Evolutionary conservation across 352 stramenopile species (phyloP).

Genomic region (Phytophthora tubulina): DNA sequence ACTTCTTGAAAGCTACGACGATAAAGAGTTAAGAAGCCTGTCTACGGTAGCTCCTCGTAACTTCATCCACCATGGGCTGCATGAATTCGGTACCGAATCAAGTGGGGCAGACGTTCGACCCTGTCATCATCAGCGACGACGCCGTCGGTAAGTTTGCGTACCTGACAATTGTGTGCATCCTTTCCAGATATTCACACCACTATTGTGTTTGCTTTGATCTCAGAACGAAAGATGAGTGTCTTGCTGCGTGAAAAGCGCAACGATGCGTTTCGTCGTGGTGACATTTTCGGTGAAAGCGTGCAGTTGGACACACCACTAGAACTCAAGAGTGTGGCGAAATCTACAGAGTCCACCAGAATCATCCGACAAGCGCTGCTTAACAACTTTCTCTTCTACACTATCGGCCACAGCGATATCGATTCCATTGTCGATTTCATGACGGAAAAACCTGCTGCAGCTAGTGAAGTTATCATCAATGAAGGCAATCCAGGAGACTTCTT

Average conservation of each 20-base stretch:
- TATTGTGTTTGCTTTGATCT: not conserved
- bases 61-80: conserved; percentile 56
- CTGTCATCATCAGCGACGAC: conserved; percentile 46
- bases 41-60: conserved; percentile 3
- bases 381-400: conserved; percentile 79
- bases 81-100: conserved; percentile 69
- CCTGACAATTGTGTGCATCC: not conserved
- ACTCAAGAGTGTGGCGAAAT: conserved; percentile 49
- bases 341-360: conserved; percentile 48
- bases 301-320: conserved; percentile 65
- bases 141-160: conserved; percentile 33
- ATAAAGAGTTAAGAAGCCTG: conserved; percentile 4
- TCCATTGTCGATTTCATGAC: conserved; percentile 66
- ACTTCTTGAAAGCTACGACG: conserved; percentile 33
- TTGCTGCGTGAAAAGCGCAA: conserved; percentile 78
- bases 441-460: conserved; percentile 47
- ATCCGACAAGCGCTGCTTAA: conserved; percentile 70
- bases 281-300: conserved; percentile 82
- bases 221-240: conserved; percentile 64
- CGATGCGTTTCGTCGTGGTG: conserved; percentile 57
- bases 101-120: conserved; percentile 55
- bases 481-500: conserved; percentile 82
- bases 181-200: not conserved
- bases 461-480: conserved; percentile 68
- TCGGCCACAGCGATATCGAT: conserved; percentile 60